Base-by-base conservation (phyloP, 306 rosid species). In the Sicyos edulis region DNA sequence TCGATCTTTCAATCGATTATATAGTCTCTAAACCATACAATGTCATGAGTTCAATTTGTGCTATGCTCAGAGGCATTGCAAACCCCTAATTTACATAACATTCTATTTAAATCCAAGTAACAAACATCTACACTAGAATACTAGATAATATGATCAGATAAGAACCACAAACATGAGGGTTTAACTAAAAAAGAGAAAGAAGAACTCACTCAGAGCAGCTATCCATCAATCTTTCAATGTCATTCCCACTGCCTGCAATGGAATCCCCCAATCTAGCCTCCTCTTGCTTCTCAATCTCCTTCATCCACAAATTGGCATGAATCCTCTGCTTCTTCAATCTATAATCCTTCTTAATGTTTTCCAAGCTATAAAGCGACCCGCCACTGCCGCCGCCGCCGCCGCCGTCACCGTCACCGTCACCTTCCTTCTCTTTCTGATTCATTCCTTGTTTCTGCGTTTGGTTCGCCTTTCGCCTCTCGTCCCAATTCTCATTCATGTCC, bases 401-500 rank as follows among this genome's bases (percentile, higher is more conserved):
- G 1, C 47, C 81, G 15, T 26, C 2, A 3, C 76, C 72, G 7
- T 72, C 71, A 22, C 73, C 71, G 20, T 47, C 81, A 26, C 76
- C 70, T 8, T 73, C 74, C 42, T 74, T 54, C 37, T 61, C 55
- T n/a, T 59, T 55, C 52, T 75, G 74, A 11, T 10, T 14, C 49
- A 76, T 82, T 58, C 78, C 87, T 47, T 76, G 78, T 80, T 19
- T 42, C 61, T 68, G 75, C 14, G 62, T 80, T 80, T 83, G 78
- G n/a, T 79, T 72, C 32, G 88, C 85, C 55, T 80, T 89, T 8
- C 87, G 66, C 79, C 97, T 83, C 50, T 87, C 86, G 34, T 84
- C 55, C 97, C 97, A 93, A 55, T 93, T 90, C 80, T 85, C 92
- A 34, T 82, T 86, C 98, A 93, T 93, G 37, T 93, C 97, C 82